These are phyloP conservation scores for Sphagnum contortum DNA, from an alignment of 225 moss, liverwort and hornwort genomes.

Conservation along the genomic window DNA sequence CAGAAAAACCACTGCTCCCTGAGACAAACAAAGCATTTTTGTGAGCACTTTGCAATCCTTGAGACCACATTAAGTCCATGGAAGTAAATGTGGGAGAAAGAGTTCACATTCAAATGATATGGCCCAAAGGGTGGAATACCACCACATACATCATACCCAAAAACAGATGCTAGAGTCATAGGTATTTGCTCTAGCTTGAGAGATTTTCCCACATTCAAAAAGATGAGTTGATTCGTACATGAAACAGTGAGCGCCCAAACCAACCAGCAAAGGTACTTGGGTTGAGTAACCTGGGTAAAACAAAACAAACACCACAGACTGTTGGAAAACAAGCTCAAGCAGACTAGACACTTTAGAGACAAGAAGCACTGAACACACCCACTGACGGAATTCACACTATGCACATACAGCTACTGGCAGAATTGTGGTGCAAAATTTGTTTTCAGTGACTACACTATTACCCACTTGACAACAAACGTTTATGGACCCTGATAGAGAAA, in stretches of 20 bases:
- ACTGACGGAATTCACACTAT: too few relatives aligned
- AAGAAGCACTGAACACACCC: too few relatives aligned
- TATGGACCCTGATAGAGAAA: neutral
- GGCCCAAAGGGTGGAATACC: too few relatives aligned
- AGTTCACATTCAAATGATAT: neutral
- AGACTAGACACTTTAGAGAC: too few relatives aligned
- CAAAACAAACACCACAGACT: neutral
- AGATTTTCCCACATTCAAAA: neutral
- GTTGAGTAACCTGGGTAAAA: slow-evolving; percentile 56
- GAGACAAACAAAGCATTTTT: slow-evolving; percentile 12
- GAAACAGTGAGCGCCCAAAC: slow-evolving; percentile 85
- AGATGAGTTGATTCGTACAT: slow-evolving; percentile 31
- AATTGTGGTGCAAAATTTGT: too few relatives aligned
- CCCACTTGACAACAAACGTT: neutral
- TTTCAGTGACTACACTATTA: neutral
- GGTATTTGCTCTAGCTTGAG: too few relatives aligned
- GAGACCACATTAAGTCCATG: neutral
- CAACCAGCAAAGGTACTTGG: slow-evolving; percentile 90
- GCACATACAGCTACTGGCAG: too few relatives aligned
- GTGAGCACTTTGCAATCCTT: neutral
- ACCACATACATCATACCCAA: too few relatives aligned
- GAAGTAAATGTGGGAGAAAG: neutral
- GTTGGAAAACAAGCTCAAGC: too few relatives aligned
- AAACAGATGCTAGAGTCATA: too few relatives aligned
- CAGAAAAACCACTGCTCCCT: slow-evolving; percentile 78